A percentile compares a stretch with the other conserved stretches of the same genome.
These are phyloP conservation scores for Aspergillus sclerotioniger DNA, from an alignment of 495 filamentous ascomycete genomes.

Conservation along the genomic window DNA sequence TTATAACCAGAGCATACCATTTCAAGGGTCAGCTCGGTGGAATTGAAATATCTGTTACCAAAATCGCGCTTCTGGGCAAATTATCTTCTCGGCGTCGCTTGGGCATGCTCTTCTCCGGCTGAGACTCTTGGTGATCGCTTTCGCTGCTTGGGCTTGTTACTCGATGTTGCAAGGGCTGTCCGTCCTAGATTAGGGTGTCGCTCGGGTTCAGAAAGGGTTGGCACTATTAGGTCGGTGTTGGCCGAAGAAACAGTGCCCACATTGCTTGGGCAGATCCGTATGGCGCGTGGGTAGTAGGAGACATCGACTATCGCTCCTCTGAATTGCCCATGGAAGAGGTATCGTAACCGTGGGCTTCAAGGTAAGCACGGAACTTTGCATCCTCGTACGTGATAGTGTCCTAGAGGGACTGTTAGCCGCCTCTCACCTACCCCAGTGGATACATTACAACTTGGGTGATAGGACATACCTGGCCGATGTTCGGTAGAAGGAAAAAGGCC, in stretches of 20 bases:
- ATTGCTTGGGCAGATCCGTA: neutral
- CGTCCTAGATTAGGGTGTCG: neutral
- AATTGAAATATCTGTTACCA: neutral
- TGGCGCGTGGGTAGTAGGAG: neutral
- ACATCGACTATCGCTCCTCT: neutral
- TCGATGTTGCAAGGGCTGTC: neutral
- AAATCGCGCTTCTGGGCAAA: conserved; percentile 2
- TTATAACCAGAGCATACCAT: too few species aligned
- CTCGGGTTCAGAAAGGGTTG: neutral
- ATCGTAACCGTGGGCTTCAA: conserved; percentile 68
- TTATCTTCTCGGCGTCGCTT: neutral
- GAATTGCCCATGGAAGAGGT: conserved; percentile 60
- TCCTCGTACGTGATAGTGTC: conserved; percentile 72
- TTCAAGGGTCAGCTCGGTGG: neutral
- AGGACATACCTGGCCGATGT: conserved; percentile 59
- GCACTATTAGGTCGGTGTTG: neutral
- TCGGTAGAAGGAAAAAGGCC: conserved; percentile 57
- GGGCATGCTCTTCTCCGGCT: neutral
- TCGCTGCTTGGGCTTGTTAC: neutral
- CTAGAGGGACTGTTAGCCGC: conserved; percentile 17
- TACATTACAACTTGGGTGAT: neutral
- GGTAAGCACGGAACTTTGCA: conserved; percentile 64
- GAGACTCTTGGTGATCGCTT: too few species aligned
- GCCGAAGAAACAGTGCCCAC: neutral
- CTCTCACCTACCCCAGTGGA: neutral